These are phyloP conservation scores for Artomyces pyxidatus DNA, from an alignment of 768 basidiomycete genomes.

Conservation along the genomic window DNA sequence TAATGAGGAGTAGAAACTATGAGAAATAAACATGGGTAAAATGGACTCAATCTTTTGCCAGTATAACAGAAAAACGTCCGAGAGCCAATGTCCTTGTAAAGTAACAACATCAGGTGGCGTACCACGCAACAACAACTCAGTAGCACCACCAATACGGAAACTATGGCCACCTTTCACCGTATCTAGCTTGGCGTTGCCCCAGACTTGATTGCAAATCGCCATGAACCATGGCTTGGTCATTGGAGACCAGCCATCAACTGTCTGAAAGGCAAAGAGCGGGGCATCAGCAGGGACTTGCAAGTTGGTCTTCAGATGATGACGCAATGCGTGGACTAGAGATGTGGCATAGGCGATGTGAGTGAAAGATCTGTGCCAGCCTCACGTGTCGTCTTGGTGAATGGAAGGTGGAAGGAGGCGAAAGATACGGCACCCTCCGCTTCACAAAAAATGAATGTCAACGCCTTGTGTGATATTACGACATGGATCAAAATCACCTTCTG, in stretches of 20 bases:
- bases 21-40: conserved; percentile 7
- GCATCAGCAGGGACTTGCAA: neutral
- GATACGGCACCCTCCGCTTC: neutral
- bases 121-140: conserved; percentile 13
- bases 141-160: conserved; percentile 21
- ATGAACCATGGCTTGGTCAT: conserved; percentile 9
- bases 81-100: conserved; percentile 17
- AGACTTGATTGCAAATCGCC: conserved; percentile 10
- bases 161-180: conserved; percentile 10
- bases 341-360: neutral
- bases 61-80: conserved; percentile 19
- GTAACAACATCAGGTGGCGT: conserved; percentile 16
- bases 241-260: neutral
- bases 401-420: neutral
- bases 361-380: neutral
- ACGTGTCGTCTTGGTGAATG: neutral
- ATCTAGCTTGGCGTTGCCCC: neutral
- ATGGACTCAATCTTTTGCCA: conserved; percentile 16
- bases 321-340: neutral
- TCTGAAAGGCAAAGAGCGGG: neutral
- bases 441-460: neutral
- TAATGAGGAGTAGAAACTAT: neutral
- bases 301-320: neutral
- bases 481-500: neutral
- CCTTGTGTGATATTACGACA: neutral